Evolutionary conservation across 257 asterid species (phyloP), one percentile per base, ranked within the genome.

Genomic region (Solanum gracilifrons): DNA sequence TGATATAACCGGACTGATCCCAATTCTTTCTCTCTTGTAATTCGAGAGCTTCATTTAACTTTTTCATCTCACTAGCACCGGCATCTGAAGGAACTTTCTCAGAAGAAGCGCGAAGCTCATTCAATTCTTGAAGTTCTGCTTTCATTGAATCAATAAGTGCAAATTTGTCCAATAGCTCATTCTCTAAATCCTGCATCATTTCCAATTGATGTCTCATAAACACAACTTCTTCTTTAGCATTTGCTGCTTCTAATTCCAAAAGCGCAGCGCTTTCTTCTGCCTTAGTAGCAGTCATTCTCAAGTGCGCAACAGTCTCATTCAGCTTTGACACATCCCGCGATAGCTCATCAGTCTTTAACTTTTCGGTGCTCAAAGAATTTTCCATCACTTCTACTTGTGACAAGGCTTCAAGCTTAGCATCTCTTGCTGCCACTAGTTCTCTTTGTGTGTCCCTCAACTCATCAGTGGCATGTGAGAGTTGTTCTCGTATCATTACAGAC

Each of bases 131-230:
- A 6, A 93, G 89, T 86, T 91, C 93, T 71, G 66, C n/a, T 68
- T 87, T 82, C 86, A 94, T 69, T 6, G 86, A 73, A 12, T 90
- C 90, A 15, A 93, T 60, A 23, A 31, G 51, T 31, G 58, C 82
- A 31, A 91, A 87, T 87, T 93, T 93, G 1, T 89, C 92, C 79
- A 71, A 12, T 29, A 93, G 80, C 80, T 89, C 90, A 33, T 89
- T 87, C 88, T 92, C 92, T 68, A 93, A 86, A 89, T 84, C 88
- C 33, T 58, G 88, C 89, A 88, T 86, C 35, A 68, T 66, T 66
- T 86, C 90, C 21, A 93, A 68, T 46, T 90, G 85, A 60, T 79
- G 58, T 36, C 2, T 35, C 37, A 72, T 12, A n/a, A n/a, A 64
- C 4, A 46, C 85, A 4, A 86, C 60, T 5, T 86, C 88, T 87